A percentile compares a stretch with the other conserved stretches of the same genome.
phyloP scores from a whole-genome alignment of 1,284 basidiomycete genomes.

The Cutaneotrichosporon curvatum region DNA sequence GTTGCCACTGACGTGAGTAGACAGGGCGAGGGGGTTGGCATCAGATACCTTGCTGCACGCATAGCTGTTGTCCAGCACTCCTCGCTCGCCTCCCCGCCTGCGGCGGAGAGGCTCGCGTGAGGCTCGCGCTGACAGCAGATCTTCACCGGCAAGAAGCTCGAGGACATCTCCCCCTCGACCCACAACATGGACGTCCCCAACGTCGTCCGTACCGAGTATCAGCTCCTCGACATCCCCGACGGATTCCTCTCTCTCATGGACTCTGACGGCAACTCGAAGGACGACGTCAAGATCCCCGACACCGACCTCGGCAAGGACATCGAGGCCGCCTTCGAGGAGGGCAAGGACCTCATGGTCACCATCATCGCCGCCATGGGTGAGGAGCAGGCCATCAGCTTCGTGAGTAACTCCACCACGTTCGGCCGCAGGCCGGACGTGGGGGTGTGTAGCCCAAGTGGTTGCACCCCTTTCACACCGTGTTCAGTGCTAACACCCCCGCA shows the following conservation, averaged over 20 bases:
- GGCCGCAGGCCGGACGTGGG: no score
- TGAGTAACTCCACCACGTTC: background rate
- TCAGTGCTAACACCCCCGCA: background rate
- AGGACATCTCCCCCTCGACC: conserved; percentile 92
- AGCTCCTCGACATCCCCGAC: conserved; percentile 83
- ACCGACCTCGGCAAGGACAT: conserved; percentile 75
- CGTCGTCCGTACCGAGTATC: conserved; percentile 83
- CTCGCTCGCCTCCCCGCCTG: background rate
- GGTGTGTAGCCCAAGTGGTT: background rate
- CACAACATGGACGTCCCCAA: conserved; percentile 85
- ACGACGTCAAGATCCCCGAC: conserved; percentile 93
- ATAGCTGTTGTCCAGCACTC: no score
- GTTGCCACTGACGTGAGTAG: conserved; percentile 84
- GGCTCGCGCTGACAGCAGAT: conserved; percentile 55
- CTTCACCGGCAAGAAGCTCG: conserved; percentile 92
- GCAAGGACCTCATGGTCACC: conserved; percentile 75
- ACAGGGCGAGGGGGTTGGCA: background rate
- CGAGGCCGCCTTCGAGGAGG: conserved; percentile 65
- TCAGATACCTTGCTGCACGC: no score
- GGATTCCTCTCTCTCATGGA: conserved; percentile 92
- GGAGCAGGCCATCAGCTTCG: conserved; percentile 13
- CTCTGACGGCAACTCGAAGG: conserved; percentile 74
- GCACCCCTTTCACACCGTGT: background rate
- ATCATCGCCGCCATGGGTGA: conserved; percentile 81
- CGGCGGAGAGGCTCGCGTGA: no score